Conservation (phyloP, 2,329 filamentous ascomycete genomes). For the Arthrobotrys pseudoclavata region DNA sequence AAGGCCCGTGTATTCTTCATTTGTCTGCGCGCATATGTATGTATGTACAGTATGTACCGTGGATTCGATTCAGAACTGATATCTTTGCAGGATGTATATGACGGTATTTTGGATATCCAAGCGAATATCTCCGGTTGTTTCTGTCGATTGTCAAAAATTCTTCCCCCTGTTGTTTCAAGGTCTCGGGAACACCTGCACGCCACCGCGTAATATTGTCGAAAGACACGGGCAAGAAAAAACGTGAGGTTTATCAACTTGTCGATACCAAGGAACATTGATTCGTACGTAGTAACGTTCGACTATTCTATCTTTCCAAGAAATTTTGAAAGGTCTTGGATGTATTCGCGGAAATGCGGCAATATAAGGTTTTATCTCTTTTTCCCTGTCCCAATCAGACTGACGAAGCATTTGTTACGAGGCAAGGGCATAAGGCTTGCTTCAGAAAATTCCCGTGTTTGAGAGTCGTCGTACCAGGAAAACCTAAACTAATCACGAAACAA, state of each 20-base stretch:
- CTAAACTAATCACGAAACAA: conserved; percentile 35
- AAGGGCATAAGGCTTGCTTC: background rate
- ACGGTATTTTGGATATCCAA: background rate
- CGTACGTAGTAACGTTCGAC: background rate
- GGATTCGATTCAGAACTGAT: conserved; percentile 7
- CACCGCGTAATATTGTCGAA: conserved; percentile 13
- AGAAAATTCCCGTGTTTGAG: conserved; percentile 9
- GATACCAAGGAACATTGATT: background rate
- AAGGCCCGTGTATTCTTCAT: conserved; percentile 10
- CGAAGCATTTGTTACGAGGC: conserved; percentile 6
- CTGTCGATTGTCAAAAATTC: background rate
- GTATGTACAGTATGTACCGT: conserved; percentile 14
- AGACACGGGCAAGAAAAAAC: background rate
- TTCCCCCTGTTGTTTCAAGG: conserved; percentile 38
- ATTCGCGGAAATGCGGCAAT: conserved; percentile 18
- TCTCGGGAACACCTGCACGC: conserved; percentile 27
- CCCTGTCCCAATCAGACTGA: background rate
- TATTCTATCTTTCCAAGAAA: conserved; percentile 17
- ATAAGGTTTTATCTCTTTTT: conserved; percentile 11
- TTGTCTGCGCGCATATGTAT: conserved; percentile 10
- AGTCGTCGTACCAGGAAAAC: background rate
- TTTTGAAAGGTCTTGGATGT: too few species aligned
- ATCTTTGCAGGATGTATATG: too few species aligned
- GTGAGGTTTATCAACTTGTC: background rate
- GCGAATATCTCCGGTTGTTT: conserved; percentile 12